phyloP scores from a whole-genome alignment of 306 rosid species.

The Dryas alaskensis region DNA sequence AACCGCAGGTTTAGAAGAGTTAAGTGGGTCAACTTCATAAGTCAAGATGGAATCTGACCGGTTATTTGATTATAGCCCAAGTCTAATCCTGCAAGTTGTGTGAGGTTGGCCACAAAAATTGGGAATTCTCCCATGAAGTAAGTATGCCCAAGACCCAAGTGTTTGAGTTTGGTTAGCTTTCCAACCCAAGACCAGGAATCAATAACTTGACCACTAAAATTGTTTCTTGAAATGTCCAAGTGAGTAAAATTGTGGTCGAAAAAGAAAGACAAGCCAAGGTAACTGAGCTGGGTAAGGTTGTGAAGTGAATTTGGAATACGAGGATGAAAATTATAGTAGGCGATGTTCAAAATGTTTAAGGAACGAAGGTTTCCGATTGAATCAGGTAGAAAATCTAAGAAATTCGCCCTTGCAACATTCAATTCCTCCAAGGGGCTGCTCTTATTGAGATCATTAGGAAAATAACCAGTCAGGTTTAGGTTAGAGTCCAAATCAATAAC shows the following conservation, averaged over 20 bases:
- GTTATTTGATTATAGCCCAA: not conserved
- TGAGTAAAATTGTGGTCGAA: not conserved
- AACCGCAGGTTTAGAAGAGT: not conserved
- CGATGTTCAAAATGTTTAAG: not conserved
- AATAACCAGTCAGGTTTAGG: slow-evolving; percentile 23
- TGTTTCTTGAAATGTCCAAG: not conserved
- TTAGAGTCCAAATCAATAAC: not conserved
- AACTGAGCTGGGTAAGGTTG: slow-evolving; percentile 12
- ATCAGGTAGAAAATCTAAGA: slow-evolving; percentile 30
- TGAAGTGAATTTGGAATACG: slow-evolving; percentile 36
- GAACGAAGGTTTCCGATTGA: slow-evolving; percentile 29
- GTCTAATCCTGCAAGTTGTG: not conserved
- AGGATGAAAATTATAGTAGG: not conserved
- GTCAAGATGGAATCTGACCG: slow-evolving; percentile 8
- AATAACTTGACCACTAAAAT: not conserved
- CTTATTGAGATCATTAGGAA: slow-evolving; percentile 30
- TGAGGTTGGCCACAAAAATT: slow-evolving; percentile 21
- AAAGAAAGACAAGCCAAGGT: slow-evolving; percentile 6
- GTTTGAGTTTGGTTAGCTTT: not conserved
- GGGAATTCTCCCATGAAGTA: not conserved
- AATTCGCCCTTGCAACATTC: not conserved
- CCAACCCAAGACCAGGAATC: slow-evolving; percentile 9
- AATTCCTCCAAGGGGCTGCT: not conserved
- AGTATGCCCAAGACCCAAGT: not conserved
- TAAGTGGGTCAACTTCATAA: slow-evolving; percentile 1